Evolutionary conservation across 1,284 basidiomycete genomes (phyloP), one percentile per base, ranked within the genome.

Genomic region (Cutaneotrichosporon sp.): DNA sequence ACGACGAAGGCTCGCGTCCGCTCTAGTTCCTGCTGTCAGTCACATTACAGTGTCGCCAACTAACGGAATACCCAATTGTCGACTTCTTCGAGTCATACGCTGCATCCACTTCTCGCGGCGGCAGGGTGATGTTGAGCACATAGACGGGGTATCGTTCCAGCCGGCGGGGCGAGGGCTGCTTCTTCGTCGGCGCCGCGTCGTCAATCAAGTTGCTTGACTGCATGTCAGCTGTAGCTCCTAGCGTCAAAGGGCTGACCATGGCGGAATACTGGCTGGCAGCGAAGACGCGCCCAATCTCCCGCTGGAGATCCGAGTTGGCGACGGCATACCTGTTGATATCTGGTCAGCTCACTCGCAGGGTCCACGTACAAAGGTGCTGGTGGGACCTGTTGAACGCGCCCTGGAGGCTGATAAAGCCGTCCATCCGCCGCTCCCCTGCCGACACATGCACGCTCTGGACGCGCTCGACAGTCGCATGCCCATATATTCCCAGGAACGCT

Each of bases 241-340:
- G 19, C n/a, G 33, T 4, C 5, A 2, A 37, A 29, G 27, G 12
- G 37, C 47, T 24, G 7, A 58, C 60, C 11, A 58, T 39, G 2
- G 54, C 38, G 2, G 67, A 57, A 48, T 70, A 74, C 27, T 55
- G 51, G 46, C 66, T 69, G 8, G 50, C 33, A 0, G 65, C 52
- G 64, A 93, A 93, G 19, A 77, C 75, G 22, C 74, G 73, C 50
- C 90, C 83, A 55, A 94, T 83, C 29, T 78, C 65, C 10, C 80
- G 79, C 67, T 89, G 86, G 10, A 94, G 72, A 33, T 88, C 86
- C 6, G 47, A 55, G 11, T 70, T 62, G 11, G 81, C 76, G 27
- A 94, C 71, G 2, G 84, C 84, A 64, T 88, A 87, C n/a, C 78
- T 78, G 71, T 96, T 94, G 67, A 94, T 79, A 66, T 87, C 90